phyloP scores from a whole-genome alignment of 805 yeast genomes.

The Yamadazyma ubonensis region DNA sequence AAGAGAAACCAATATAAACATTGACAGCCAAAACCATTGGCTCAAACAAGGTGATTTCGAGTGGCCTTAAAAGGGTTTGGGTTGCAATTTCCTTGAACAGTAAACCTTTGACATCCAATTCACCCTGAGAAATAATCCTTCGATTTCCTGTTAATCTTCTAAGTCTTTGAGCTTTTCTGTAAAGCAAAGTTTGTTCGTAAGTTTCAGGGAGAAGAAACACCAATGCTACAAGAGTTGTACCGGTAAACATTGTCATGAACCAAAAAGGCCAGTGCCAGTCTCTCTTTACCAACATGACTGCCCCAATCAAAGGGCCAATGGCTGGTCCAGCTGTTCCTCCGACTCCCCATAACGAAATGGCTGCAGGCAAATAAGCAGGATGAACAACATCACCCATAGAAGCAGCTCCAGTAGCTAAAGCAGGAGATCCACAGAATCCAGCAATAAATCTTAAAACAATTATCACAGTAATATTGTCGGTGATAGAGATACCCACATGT shows the following conservation, averaged over 20 bases:
- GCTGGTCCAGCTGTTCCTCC: conserved; percentile 57
- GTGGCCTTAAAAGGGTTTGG: conserved; percentile 38
- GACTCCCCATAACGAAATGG: conserved; percentile 52
- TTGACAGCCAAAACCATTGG: conserved; percentile 58
- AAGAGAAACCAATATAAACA: conserved; percentile 50
- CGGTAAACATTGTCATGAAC: conserved; percentile 39
- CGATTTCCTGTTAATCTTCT: conserved; percentile 49
- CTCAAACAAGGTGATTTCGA: conserved; percentile 47
- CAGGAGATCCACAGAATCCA: conserved; percentile 57
- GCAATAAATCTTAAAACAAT: conserved; percentile 51
- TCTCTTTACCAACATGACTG: conserved; percentile 38
- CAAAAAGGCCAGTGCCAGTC: conserved; percentile 46
- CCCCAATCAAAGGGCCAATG: conserved; percentile 57
- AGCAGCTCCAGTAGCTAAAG: conserved; percentile 61
- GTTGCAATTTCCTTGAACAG: conserved; percentile 20
- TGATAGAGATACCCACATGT: conserved; percentile 58
- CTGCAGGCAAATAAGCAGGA: conserved; percentile 43
- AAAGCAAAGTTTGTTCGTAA: conserved; percentile 42
- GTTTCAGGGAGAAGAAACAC: conserved; percentile 50
- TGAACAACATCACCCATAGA: conserved; percentile 49
- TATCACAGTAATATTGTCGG: conserved; percentile 50
- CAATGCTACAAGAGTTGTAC: conserved; percentile 21
- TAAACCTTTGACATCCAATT: conserved; percentile 24
- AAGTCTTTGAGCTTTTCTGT: conserved; percentile 48
- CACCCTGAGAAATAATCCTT: conserved; percentile 44